Conservation (phyloP, 78 protist genomes). For the Dictyostelium brefeldianum region DNA sequence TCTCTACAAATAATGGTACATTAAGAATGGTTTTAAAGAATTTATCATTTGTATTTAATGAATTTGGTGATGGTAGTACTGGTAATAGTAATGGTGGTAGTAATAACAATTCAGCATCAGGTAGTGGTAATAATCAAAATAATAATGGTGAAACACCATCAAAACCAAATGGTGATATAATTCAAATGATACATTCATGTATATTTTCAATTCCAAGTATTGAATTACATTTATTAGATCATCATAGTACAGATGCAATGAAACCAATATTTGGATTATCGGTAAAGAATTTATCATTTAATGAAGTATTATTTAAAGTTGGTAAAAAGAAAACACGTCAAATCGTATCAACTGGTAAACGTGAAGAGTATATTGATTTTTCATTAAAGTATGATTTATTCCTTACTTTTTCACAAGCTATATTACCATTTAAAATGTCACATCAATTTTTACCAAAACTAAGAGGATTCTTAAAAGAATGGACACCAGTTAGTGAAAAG, state of each 20-base stretch:
- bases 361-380: constrained; percentile 75
- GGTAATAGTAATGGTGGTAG: neutral
- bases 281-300: constrained; percentile 31
- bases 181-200: constrained; percentile 79
- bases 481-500: constrained; percentile 40
- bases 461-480: constrained; percentile 52
- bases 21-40: constrained; percentile 61
- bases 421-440: constrained; percentile 76
- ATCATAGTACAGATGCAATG: neutral
- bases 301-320: constrained; percentile 68
- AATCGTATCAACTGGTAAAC: constrained; percentile 43
- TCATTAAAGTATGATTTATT: constrained; percentile 70
- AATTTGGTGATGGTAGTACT: constrained; percentile 38
- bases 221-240: constrained; percentile 57
- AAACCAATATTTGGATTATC: constrained; percentile 63
- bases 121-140: neutral
- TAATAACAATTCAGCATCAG: neutral
- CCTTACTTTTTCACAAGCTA: constrained; percentile 37
- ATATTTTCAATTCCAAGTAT: constrained; percentile 61
- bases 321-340: constrained; percentile 70
- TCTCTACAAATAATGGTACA: constrained; percentile 55
- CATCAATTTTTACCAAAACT: constrained; percentile 75
- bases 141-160: constrained; percentile 19
- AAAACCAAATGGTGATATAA: constrained; percentile 72
- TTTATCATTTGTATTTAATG: constrained; percentile 74